Percentiles rank a stretch among this genome's conserved stretches.
These are phyloP conservation scores for Boletus putidus DNA, from an alignment of 1,284 basidiomycete species.

Conservation along the genomic window DNA sequence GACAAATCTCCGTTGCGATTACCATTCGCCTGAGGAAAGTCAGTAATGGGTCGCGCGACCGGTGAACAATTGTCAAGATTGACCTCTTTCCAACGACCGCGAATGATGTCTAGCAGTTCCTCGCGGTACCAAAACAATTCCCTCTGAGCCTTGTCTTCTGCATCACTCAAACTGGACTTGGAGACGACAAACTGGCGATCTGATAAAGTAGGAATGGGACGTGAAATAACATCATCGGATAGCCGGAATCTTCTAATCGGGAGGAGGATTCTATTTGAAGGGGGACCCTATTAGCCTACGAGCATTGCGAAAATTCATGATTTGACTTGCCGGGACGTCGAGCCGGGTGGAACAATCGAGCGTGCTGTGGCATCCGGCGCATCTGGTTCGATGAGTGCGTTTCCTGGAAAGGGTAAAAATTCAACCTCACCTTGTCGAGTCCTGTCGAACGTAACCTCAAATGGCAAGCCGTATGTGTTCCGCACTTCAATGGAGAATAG, in stretches of 20 bases:
- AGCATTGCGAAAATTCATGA: not conserved
- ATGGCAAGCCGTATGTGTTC: constrained; percentile 87
- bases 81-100: constrained; percentile 83
- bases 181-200: constrained; percentile 92
- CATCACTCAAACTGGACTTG: constrained; percentile 61
- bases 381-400: constrained; percentile 37
- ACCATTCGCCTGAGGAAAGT: constrained; percentile 62
- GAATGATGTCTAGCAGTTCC: constrained; percentile 68
- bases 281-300: constrained; percentile 8
- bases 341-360: constrained; percentile 76
- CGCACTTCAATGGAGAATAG: constrained; percentile 83
- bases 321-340: constrained; percentile 67
- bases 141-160: constrained; percentile 62
- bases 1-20: constrained; percentile 72
- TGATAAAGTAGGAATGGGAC: constrained; percentile 80
- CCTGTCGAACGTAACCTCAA: constrained; percentile 79
- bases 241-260: constrained; percentile 74
- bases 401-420: not conserved
- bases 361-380: constrained; percentile 47
- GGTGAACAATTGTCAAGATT: not conserved
- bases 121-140: constrained; percentile 96
- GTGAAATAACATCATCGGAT: constrained; percentile 54
- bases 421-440: constrained; percentile 54
- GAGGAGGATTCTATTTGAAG: constrained; percentile 62
- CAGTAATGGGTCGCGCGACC: not conserved